Conservation (phyloP, 331 rosid genomes). For the Malus hybrid region DNA sequence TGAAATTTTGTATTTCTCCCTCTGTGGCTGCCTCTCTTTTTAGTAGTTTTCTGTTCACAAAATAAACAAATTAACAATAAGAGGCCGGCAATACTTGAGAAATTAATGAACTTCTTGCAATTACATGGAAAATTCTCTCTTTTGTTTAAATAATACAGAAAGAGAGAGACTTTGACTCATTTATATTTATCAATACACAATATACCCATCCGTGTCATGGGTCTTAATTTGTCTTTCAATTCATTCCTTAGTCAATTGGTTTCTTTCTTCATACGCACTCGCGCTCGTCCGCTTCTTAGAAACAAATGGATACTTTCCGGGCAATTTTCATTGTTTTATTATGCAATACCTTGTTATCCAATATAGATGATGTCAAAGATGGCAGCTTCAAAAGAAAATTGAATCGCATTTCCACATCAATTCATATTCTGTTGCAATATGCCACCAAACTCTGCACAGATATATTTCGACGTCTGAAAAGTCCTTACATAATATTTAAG, state of each 20-base stretch:
- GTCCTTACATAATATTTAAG: not conserved
- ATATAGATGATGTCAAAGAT: not conserved
- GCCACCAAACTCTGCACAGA: not conserved
- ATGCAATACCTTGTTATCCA: not conserved
- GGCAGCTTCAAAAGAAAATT: not conserved
- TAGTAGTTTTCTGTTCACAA: too few relatives aligned
- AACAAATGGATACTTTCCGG: not conserved
- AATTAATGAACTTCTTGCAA: too few relatives aligned
- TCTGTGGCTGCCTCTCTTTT: too few relatives aligned
- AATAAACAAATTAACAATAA: too few relatives aligned
- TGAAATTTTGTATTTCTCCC: too few relatives aligned
- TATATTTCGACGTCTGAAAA: not conserved
- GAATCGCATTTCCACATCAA: not conserved
- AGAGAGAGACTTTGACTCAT: not conserved
- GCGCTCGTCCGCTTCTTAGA: not conserved
- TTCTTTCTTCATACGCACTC: not conserved
- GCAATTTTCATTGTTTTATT: not conserved
- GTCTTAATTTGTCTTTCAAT: not conserved
- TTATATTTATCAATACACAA: not conserved
- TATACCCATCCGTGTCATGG: not conserved
- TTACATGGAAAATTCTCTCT: not conserved
- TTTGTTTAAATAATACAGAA: not conserved
- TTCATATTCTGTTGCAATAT: not conserved
- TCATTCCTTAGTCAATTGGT: not conserved
- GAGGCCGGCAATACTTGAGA: too few relatives aligned